Conservation (phyloP, 257 asterid genomes). For the Solanum raphanifolium region DNA sequence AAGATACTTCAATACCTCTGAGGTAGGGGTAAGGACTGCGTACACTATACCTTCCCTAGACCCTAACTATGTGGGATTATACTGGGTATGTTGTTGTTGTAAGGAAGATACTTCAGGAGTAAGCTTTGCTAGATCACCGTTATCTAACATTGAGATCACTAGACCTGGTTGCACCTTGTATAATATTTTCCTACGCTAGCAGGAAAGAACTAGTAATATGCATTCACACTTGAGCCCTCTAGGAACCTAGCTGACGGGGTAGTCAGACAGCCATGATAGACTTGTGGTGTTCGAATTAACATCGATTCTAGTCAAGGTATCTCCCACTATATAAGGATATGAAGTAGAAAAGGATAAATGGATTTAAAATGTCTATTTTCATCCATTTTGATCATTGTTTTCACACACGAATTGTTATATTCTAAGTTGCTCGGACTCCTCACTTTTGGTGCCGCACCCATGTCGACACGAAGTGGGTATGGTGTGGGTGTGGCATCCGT, state of each 20-base stretch:
- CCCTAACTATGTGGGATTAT: neutral
- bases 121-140: neutral
- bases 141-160: neutral
- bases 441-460: neutral
- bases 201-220: neutral
- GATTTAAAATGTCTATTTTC: neutral
- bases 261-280: neutral
- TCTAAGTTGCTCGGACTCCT: neutral
- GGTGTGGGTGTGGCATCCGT: neutral
- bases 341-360: neutral
- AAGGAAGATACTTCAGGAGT: neutral
- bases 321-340: neutral
- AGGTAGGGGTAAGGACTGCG: neutral
- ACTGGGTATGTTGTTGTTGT: neutral
- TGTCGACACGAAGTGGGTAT: neutral
- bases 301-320: neutral
- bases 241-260: neutral
- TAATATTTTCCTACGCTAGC: neutral
- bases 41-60: neutral
- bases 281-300: neutral
- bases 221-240: neutral
- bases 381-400: neutral
- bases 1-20: neutral
- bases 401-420: neutral
- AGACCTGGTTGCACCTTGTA: neutral